Percentiles rank a stretch among this genome's conserved stretches.
Conservation (phyloP, 306 rosid genomes). For the Cicer chorassanicum region DNA sequence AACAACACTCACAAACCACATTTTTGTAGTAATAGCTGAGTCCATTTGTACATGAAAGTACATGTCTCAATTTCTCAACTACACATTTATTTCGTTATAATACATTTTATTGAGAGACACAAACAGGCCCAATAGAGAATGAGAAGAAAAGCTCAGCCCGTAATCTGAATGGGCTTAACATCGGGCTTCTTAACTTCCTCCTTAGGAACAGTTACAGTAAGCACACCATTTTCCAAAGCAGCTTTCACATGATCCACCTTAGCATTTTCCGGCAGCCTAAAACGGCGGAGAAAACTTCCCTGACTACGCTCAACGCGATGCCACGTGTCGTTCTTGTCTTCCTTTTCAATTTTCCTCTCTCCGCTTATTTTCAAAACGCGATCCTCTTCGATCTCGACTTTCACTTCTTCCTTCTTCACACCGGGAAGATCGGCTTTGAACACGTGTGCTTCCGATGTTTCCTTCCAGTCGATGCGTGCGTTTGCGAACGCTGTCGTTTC, state of each 20-base stretch:
- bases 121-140: no score
- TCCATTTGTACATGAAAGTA: no score
- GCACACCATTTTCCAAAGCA: constrained; percentile 49
- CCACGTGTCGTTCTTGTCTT: constrained; percentile 51
- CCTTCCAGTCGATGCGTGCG: constrained; percentile 54
- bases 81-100: no score
- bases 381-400: constrained; percentile 50
- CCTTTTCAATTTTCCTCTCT: constrained; percentile 49
- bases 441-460: constrained; percentile 51
- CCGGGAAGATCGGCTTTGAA: constrained; percentile 52
- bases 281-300: constrained; percentile 50
- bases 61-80: no score
- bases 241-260: constrained; percentile 46
- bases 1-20: no score
- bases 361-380: constrained; percentile 50
- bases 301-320: constrained; percentile 52
- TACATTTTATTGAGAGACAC: no score
- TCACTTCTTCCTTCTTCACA: constrained; percentile 53
- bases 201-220: constrained; percentile 52
- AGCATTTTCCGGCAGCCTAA: constrained; percentile 51
- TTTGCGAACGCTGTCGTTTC: constrained; percentile 42
- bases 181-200: constrained; percentile 45
- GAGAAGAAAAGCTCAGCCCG: constrained; percentile 11
- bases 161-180: constrained; percentile 46
- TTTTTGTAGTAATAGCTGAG: no score